Evolutionary conservation across 1,284 basidiomycete species (phyloP).

Genomic region (Malassezia psittaci): DNA sequence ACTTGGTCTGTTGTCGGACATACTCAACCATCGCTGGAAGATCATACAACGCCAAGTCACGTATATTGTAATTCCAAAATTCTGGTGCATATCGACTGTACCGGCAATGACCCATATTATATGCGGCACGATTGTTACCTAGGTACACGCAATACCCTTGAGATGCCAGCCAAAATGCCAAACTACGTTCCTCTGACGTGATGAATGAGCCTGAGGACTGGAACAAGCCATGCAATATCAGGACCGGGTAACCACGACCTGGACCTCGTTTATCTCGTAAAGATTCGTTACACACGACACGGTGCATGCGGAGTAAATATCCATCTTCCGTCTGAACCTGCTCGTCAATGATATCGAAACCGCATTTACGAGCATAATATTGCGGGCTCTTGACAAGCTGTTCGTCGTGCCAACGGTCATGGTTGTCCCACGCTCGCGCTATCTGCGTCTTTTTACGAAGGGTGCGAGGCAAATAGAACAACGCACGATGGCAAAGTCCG

Average conservation of each 20-base stretch:
- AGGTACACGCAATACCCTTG: constrained; percentile 58
- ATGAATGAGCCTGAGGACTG: constrained; percentile 59
- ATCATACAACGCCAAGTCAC: constrained; percentile 58
- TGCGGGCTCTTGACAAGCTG: constrained; percentile 54
- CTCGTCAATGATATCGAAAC: constrained; percentile 56
- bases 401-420: constrained; percentile 50
- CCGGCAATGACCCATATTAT: constrained; percentile 56
- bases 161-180: constrained; percentile 58
- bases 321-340: constrained; percentile 57
- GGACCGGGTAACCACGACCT: constrained; percentile 54
- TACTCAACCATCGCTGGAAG: constrained; percentile 57
- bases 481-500: constrained; percentile 39
- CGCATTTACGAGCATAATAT: constrained; percentile 55
- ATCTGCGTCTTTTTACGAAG: constrained; percentile 1
- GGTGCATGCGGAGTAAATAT: constrained; percentile 54
- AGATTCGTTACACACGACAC: constrained; percentile 49
- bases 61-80: constrained; percentile 60
- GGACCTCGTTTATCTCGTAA: constrained; percentile 47
- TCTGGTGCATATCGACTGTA: constrained; percentile 53
- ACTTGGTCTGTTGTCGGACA: constrained; percentile 54
- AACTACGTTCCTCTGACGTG: constrained; percentile 56
- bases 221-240: constrained; percentile 58
- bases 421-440: constrained; percentile 52
- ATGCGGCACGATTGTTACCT: constrained; percentile 57
- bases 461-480: constrained; percentile 23